Conservation (phyloP, 495 filamentous ascomycete species). For the Penicillium canariense region DNA sequence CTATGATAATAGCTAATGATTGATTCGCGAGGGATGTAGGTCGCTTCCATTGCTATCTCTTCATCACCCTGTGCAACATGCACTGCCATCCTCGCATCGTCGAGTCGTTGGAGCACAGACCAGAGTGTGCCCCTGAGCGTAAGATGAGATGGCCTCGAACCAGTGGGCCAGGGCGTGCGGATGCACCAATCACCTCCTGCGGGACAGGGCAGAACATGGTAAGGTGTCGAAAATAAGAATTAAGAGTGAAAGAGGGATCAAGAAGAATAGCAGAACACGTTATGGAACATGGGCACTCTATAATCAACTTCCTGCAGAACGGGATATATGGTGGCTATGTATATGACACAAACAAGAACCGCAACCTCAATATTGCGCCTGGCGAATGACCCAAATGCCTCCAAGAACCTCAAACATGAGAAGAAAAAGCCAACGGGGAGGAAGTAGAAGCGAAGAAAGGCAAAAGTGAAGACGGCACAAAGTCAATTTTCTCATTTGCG, state of each 20-base stretch:
- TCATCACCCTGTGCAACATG: too few relatives aligned
- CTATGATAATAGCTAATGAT: too few relatives aligned
- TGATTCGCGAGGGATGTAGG: too few relatives aligned
- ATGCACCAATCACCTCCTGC: constrained; percentile 5
- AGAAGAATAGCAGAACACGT: too few relatives aligned
- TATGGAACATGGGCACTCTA: too few relatives aligned
- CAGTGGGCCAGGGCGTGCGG: constrained; percentile 13
- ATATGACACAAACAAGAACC: neutral
- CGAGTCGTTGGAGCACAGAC: constrained; percentile 20
- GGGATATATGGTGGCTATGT: neutral
- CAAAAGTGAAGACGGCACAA: neutral
- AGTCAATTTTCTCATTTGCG: constrained; percentile 32
- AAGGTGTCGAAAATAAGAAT: too few relatives aligned
- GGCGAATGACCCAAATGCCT: constrained; percentile 8
- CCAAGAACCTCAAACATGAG: neutral
- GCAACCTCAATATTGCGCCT: constrained; percentile 13
- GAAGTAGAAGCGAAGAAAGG: constrained; percentile 7
- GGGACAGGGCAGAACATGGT: neutral
- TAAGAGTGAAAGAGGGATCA: too few relatives aligned
- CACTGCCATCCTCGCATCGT: neutral
- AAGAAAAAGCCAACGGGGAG: neutral
- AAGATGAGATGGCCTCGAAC: constrained; percentile 19
- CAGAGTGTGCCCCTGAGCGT: constrained; percentile 27
- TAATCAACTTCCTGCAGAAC: neutral
- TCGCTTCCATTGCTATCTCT: too few relatives aligned